Conservation (phyloP, 2,329 filamentous ascomycete genomes). For the Penicillium digitatum region DNA sequence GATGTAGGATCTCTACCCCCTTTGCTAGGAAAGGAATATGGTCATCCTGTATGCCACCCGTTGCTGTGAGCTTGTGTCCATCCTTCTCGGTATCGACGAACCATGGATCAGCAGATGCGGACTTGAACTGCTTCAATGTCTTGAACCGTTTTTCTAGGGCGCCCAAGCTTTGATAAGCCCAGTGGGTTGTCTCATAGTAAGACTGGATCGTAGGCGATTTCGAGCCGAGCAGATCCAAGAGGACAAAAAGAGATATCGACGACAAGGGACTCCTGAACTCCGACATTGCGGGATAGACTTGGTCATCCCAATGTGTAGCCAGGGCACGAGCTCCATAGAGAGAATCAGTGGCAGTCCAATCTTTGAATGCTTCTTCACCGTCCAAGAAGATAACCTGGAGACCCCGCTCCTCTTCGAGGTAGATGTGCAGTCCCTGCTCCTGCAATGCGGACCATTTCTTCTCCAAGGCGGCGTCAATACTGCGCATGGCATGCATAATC, state of each 20-base stretch:
- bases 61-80: constrained; percentile 45
- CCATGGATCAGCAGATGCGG: constrained; percentile 53
- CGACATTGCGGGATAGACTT: constrained; percentile 66
- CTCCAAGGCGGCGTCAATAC: constrained; percentile 73
- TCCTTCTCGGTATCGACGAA: constrained; percentile 61
- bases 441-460: constrained; percentile 76
- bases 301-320: constrained; percentile 74
- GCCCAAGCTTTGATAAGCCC: constrained; percentile 80
- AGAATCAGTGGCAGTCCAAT: constrained; percentile 77
- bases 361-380: constrained; percentile 85
- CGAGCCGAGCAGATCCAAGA: constrained; percentile 83
- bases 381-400: constrained; percentile 88
- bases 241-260: constrained; percentile 80
- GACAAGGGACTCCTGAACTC: constrained; percentile 69
- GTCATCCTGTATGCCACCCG: constrained; percentile 69
- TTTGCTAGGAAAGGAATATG: constrained; percentile 84
- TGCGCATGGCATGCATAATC: constrained; percentile 75
- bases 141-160: constrained; percentile 70
- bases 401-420: constrained; percentile 70
- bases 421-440: constrained; percentile 49
- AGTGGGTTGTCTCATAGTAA: constrained; percentile 86
- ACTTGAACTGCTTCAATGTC: constrained; percentile 61
- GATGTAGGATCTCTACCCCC: constrained; percentile 82
- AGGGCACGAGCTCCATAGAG: constrained; percentile 82
- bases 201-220: constrained; percentile 68